Base-by-base conservation (phyloP, 257 asterid genomes). In the Fraxinus quadrangulata region DNA sequence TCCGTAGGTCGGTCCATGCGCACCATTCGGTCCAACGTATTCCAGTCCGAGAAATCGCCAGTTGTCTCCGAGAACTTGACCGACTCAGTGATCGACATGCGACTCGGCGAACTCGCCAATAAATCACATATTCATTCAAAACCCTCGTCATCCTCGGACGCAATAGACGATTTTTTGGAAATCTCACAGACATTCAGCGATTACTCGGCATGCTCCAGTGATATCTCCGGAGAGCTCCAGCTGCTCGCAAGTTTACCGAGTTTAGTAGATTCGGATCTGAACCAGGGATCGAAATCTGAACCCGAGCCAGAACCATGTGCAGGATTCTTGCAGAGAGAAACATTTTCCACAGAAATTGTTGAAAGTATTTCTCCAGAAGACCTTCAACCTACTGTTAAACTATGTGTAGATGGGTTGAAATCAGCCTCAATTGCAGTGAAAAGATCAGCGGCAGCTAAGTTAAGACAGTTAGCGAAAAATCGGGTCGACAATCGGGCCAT, bases 361-460 rank as follows among this genome's bases (percentile, higher is more conserved):
- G 96, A 91, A 71, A 85, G 81, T 59, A 88, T 89, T 33, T 87
- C 94, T 1, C 92, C 91, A 21, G 92, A 91, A 59, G 94, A 91
- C 59, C 91, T 91, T 30, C 88, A 83, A 36, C 91, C 94, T 39
- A 84, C 90, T 5, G 92, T 91, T 21, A 86, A 88, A 40, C 75
- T 88, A 24, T 91, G 96, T 21, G 75, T 91, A 2, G 94, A 91
- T 51, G 88, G 94, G 0, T 77, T 91, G 70, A 75, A 80, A 19
- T 89, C 96, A 5, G 16, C 85, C 19, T 91, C 94, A 12, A 23
- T 80, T 2, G 89, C 90, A 0, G 87, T 91, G 72, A 88, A 84
- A 66, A 80, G 96, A 51, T 88, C 90, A 0, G 92, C 96, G 0
- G 92, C 94, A 13, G 96, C 92, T 26, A 91, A 89, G 31, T 63